Evolutionary conservation across 2,329 filamentous ascomycete species (phyloP), one percentile per base, ranked within the genome.

Genomic region (Sphaerulina populicola): DNA sequence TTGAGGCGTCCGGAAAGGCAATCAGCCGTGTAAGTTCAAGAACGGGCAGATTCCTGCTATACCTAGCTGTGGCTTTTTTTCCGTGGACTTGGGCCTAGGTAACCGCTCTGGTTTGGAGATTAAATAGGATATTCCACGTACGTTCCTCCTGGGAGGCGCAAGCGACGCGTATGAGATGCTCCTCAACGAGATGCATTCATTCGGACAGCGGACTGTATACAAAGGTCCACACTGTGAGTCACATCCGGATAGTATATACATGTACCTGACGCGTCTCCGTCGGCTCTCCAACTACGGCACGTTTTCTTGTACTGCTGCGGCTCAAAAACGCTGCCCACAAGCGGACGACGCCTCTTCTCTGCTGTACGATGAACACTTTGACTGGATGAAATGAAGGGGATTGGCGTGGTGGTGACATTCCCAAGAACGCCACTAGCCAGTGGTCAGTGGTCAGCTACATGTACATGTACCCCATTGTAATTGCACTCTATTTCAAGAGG

Each of bases 311-410:
- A 18, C 18, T 18, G 18, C 18, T 18, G 18, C 18, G 18, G 18
- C 18, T 18, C 18, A 18, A 18, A 18, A 33, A 33, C 5, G 30
- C 11, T 33, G 30, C 11, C 30, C 30, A 33, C 3, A 33, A 8
- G 30, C 30, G 30, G 30, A 33, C 23, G 14, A 15, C 9, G 14
- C 12, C 9, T 41, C 38, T 23, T 18, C 38, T 40, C 38, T 18
- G 18, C 18, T 18, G 18, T 18, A 18, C 18, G 18, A 48, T 48
- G 29, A 42, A 18, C 8, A 18, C 8, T 4, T 48, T 23, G 46
- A 48, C 46, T 48, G 35, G 46, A 48, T 48, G 37, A 23, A 42
- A n/a, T n/a, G n/a, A n/a, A 31, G 29, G 27, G 46, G 46, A 41
- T 35, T 41, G 46, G 46, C 30, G 46, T 31, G 15, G 23, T 5